phyloP scores from a whole-genome alignment of 306 rosid genomes.

The Trifolium pratense region DNA sequence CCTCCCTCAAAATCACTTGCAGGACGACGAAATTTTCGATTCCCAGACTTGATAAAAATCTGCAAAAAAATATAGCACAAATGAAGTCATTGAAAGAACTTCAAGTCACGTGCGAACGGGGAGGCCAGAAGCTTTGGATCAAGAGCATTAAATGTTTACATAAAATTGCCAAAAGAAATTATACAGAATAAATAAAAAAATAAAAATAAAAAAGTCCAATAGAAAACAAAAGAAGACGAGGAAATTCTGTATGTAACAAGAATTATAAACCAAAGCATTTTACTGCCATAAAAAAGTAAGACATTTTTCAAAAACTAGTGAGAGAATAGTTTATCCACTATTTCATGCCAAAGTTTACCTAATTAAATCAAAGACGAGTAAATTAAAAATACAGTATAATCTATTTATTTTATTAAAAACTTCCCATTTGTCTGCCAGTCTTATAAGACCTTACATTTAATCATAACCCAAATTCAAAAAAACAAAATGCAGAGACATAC shows the following conservation, averaged over 20 bases:
- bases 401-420: neutral
- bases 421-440: slow-evolving; percentile 3
- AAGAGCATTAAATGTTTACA: neutral
- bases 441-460: slow-evolving; percentile 11
- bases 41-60: slow-evolving; percentile 48
- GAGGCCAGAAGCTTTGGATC: neutral
- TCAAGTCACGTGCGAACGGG: neutral
- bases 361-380: slow-evolving; percentile 22
- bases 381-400: neutral
- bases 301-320: slow-evolving; percentile 6
- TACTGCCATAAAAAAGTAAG: neutral
- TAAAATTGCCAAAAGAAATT: neutral
- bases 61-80: slow-evolving; percentile 41
- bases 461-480: slow-evolving; percentile 28
- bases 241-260: neutral
- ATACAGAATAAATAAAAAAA: neutral
- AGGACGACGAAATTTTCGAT: slow-evolving; percentile 47
- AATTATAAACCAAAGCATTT: slow-evolving; percentile 5
- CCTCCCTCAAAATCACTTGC: slow-evolving; percentile 49
- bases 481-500: neutral
- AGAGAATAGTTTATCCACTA: neutral
- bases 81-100: slow-evolving; percentile 22
- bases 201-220: too few species aligned
- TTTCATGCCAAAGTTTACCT: slow-evolving; percentile 2
- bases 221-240: too few species aligned